Evolutionary conservation across 768 basidiomycete species (phyloP).

Genomic region (Thelephora aurantiotincta): DNA sequence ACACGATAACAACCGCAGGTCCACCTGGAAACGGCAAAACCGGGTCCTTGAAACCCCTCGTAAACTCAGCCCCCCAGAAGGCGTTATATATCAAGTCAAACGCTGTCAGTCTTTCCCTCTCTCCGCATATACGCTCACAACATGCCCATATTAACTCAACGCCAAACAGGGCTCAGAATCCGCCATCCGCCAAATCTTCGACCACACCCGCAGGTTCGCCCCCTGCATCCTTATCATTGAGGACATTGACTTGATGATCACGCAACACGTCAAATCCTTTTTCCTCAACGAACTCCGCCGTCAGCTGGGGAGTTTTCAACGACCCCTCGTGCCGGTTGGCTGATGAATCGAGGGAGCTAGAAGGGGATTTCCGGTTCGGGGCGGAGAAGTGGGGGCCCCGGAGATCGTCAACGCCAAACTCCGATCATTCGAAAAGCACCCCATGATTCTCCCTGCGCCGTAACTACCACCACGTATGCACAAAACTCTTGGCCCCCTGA

Average conservation of each 20-base stretch:
- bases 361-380: too few relatives aligned
- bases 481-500: too few relatives aligned
- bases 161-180: slow-evolving; percentile 12
- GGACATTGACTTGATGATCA: slow-evolving; percentile 28
- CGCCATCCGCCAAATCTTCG: slow-evolving; percentile 22
- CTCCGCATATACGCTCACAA: not conserved
- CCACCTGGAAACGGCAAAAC: slow-evolving; percentile 25
- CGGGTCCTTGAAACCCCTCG: slow-evolving; percentile 20
- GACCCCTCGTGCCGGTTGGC: too few relatives aligned
- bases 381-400: too few relatives aligned
- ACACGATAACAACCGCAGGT: slow-evolving; percentile 7
- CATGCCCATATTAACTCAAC: too few relatives aligned
- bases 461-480: too few relatives aligned
- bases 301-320: too few relatives aligned
- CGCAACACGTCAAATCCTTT: slow-evolving; percentile 22
- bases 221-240: slow-evolving; percentile 24
- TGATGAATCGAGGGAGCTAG: too few relatives aligned
- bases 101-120: slow-evolving; percentile 11
- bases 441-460: too few relatives aligned
- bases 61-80: slow-evolving; percentile 15
- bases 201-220: slow-evolving; percentile 17
- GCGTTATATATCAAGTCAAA: slow-evolving; percentile 25
- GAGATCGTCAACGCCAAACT: too few relatives aligned
- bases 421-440: too few relatives aligned
- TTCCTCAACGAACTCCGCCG: slow-evolving; percentile 30